Evolutionary conservation across 1,139 yeast species (phyloP).

Genomic region (Pichiaceae sp.): DNA sequence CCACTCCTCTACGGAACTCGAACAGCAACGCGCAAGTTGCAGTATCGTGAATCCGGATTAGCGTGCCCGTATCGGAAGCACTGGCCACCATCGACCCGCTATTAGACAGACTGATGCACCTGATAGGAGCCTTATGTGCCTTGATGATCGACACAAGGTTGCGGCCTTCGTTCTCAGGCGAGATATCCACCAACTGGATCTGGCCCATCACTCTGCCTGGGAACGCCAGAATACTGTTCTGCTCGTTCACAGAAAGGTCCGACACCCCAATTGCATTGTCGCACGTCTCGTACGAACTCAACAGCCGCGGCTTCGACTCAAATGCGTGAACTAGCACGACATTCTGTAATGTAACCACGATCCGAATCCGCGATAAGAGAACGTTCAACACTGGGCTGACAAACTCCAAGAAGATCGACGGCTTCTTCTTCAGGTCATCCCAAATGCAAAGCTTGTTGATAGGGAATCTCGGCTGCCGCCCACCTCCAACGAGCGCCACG

Average conservation of each 20-base stretch:
- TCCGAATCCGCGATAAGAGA: conserved; percentile 63
- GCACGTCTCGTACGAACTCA: conserved; percentile 65
- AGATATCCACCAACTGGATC: conserved; percentile 66
- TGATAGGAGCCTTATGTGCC: conserved; percentile 70
- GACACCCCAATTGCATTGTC: conserved; percentile 65
- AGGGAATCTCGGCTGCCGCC: conserved; percentile 68
- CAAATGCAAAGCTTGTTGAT: conserved; percentile 73
- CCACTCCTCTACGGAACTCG: conserved; percentile 86
- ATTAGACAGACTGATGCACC: conserved; percentile 59
- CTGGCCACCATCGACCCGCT: conserved; percentile 80
- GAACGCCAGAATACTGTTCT: conserved; percentile 46
- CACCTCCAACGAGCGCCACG: conserved; percentile 85
- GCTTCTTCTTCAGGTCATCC: conserved; percentile 81
- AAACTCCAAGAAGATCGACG: conserved; percentile 69
- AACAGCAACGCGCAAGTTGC: conserved; percentile 62
- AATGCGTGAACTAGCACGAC: conserved; percentile 73
- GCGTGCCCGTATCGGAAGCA: conserved; percentile 83
- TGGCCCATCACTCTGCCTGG: conserved; percentile 70
- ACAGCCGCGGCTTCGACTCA: conserved; percentile 64
- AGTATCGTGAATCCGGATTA: conserved; percentile 72
- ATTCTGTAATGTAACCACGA: conserved; percentile 61
- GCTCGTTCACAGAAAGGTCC: conserved; percentile 37
- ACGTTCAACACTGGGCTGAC: conserved; percentile 68
- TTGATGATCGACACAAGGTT: conserved; percentile 65
- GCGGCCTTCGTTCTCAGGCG: conserved; percentile 51